phyloP scores from a whole-genome alignment of 495 filamentous ascomycete genomes.

The Cercophora scortea region DNA sequence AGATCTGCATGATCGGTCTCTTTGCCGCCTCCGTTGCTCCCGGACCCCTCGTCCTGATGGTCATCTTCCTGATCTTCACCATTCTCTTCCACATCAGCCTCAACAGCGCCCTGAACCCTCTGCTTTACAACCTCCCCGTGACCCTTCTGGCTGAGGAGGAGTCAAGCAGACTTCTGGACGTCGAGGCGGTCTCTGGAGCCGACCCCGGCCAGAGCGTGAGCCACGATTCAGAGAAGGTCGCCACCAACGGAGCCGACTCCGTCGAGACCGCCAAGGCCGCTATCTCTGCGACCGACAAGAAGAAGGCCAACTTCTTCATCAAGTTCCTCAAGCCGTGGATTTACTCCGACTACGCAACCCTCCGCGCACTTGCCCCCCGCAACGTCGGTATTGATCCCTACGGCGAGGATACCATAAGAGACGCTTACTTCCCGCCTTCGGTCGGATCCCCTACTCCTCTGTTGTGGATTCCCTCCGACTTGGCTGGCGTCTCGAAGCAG shows the following conservation, averaged over 20 bases:
- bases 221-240: slow-evolving; percentile 20
- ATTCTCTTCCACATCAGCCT: slow-evolving; percentile 77
- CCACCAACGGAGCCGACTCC: slow-evolving; percentile 21
- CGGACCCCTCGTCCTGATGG: slow-evolving; percentile 78
- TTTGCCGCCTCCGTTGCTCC: slow-evolving; percentile 65
- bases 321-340: slow-evolving; percentile 76
- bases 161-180: slow-evolving; percentile 26
- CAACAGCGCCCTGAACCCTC: slow-evolving; percentile 68
- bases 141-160: slow-evolving; percentile 58
- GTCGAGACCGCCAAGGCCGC: slow-evolving; percentile 14
- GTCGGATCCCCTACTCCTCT: slow-evolving; percentile 57
- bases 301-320: slow-evolving; percentile 42
- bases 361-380: slow-evolving; percentile 65
- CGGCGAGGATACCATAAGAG: slow-evolving; percentile 46
- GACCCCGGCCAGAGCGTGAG: slow-evolving; percentile 15
- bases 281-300: slow-evolving; percentile 15
- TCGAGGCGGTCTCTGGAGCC: slow-evolving; percentile 15
- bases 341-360: slow-evolving; percentile 60
- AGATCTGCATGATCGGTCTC: slow-evolving; percentile 83
- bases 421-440: slow-evolving; percentile 74
- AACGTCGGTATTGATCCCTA: slow-evolving; percentile 45
- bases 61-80: slow-evolving; percentile 72
- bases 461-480: slow-evolving; percentile 79
- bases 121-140: slow-evolving; percentile 72
- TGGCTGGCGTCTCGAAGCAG: slow-evolving; percentile 65